Evolutionary conservation across 2,329 filamentous ascomycete genomes (phyloP), one percentile per base, ranked within the genome.

Genomic region (Arthrobotrys conoides): DNA sequence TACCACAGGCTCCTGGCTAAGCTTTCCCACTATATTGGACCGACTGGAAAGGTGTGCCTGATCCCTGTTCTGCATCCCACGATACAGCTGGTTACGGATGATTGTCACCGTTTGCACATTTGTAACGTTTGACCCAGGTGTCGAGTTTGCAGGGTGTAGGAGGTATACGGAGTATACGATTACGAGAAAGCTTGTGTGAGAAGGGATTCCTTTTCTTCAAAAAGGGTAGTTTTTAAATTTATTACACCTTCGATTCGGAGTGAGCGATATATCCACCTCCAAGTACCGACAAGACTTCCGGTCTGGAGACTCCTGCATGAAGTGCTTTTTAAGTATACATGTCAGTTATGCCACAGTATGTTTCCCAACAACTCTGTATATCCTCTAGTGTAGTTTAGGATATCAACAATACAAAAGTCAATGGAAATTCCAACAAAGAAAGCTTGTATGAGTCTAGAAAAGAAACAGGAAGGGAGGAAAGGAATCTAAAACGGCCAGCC

Each of bases 191-290:
- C n/a, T 59, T 59, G 53, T 30, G 36, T 27, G 20, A 14, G 57
- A 44, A 12, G 20, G 57, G 57, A 44, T 24, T 41, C 14, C 5
- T 61, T 44, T 61, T 61, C 33, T 41, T 9, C 27, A 44, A 61
- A 44, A 44, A 44, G 36, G 20, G 36, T 44, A 44, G 44, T 61
- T 41, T 36, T 30, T n/a, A n/a, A n/a, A n/a, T n/a, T 3, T 27
- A 44, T 61, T 41, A 20, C 18, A 61, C 20, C 57, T 61, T 61
- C 22, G 18, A 61, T 44, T 44, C 36, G 57, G 36, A 61, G 57
- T 61, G 57, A 61, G 57, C 57, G 57, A 61, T 61, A 61, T 61
- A 61, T 44, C 57, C 36, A 18, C 20, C 57, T 27, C 57, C 36
- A 59, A 44, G 36, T 44, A 61, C 57, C 57, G 57, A 61, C 20